phyloP scores from a whole-genome alignment of 441 rosid genomes.

The Pelargonium australe region DNA sequence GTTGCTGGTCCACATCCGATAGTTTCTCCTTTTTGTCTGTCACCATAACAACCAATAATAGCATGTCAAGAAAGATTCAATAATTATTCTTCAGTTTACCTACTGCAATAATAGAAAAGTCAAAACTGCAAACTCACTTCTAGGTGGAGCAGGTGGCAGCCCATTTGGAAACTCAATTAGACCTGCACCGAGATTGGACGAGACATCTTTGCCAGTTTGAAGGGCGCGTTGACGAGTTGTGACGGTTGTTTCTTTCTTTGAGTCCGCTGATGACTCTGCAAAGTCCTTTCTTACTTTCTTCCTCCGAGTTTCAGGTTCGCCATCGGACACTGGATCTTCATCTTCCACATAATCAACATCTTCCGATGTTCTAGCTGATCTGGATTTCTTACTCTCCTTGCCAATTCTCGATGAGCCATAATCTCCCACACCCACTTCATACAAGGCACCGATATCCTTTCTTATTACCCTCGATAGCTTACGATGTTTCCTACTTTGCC shows the following conservation, averaged over 20 bases:
- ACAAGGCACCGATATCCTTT: neutral
- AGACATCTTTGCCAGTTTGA: conserved; percentile 63
- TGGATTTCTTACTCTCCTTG: conserved; percentile 48
- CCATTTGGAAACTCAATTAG: conserved; percentile 85
- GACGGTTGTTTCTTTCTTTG: conserved; percentile 56
- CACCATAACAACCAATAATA: conserved; percentile 10
- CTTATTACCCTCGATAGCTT: conserved; percentile 44
- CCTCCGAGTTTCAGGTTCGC: conserved; percentile 34
- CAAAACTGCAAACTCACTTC: conserved; percentile 46
- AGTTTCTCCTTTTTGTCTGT: conserved; percentile 82
- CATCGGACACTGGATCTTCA: conserved; percentile 39
- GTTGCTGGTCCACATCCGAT: conserved; percentile 69
- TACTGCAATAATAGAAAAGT: conserved; percentile 1
- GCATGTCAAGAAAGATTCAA: neutral
- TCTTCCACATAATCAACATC: conserved; percentile 59
- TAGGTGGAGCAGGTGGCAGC: conserved; percentile 78
- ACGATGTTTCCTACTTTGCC: conserved; percentile 40
- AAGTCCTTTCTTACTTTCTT: conserved; percentile 58
- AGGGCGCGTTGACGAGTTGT: conserved; percentile 94
- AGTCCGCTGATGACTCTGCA: conserved; percentile 45
- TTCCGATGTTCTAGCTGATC: conserved; percentile 35
- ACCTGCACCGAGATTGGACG: conserved; percentile 33
- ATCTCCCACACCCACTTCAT: conserved; percentile 28
- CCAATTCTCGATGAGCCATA: conserved; percentile 27
- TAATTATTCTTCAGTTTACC: neutral